These are phyloP conservation scores for Cokeromyces recurvatus DNA, from an alignment of 371 early-diverging fungal species.

Conservation along the genomic window DNA sequence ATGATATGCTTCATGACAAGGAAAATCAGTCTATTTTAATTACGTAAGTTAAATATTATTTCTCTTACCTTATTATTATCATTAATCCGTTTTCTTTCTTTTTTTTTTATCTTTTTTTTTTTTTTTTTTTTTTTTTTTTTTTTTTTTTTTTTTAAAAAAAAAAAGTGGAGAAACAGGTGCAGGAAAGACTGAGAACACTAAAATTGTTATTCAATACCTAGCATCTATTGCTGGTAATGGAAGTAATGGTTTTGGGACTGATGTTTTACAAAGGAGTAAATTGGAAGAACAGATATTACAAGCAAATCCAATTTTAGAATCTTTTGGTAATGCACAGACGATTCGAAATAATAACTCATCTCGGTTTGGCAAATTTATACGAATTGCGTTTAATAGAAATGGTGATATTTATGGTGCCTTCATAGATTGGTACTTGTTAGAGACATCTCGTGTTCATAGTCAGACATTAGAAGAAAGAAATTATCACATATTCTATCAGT, in stretches of 20 bases:
- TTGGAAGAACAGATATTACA: constrained; percentile 94
- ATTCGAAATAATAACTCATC: constrained; percentile 99
- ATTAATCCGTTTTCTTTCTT: too few relatives aligned
- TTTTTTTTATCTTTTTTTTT: too few relatives aligned
- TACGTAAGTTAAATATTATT: constrained; percentile 67
- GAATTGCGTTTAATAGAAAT: constrained; percentile 89
- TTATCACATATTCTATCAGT: constrained; percentile 99
- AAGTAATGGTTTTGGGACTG: constrained; percentile 23
- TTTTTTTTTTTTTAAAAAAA: too few relatives aligned
- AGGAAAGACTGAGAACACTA: constrained; percentile 99
- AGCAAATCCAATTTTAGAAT: constrained; percentile 98
- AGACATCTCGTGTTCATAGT: constrained; percentile 96
- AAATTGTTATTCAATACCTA: constrained; percentile 99
- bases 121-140: not conserved
- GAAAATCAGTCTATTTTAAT: constrained; percentile 99
- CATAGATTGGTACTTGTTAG: constrained; percentile 98
- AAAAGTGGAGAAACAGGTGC: constrained; percentile 99
- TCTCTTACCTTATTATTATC: too few relatives aligned
- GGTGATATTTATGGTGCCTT: constrained; percentile 95
- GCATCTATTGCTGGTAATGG: constrained; percentile 79
- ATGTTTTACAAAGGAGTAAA: constrained; percentile 28
- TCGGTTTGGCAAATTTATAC: constrained; percentile 99
- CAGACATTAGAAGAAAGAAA: constrained; percentile 92
- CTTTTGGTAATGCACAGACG: constrained; percentile 99
- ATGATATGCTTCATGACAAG: constrained; percentile 89